Evolutionary conservation across 139 green algal genomes (phyloP).

Genomic region (Chlorella sorokiniana): DNA sequence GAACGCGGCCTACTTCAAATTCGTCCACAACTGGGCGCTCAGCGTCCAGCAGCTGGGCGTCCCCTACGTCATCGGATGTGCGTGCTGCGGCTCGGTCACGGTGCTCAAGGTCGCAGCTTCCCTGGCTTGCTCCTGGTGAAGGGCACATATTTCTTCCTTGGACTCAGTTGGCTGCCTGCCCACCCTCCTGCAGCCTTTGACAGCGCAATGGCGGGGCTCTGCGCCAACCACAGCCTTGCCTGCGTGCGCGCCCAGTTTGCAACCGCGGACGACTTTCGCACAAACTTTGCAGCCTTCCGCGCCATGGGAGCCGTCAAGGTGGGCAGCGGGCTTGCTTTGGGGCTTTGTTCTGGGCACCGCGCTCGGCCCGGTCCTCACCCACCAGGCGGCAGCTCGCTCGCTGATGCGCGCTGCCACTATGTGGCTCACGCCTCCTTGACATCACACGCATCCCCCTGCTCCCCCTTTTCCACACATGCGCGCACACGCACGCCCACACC

Average conservation of each 20-base stretch:
- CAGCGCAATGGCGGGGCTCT: constrained; percentile 6
- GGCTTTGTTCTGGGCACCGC: too few species aligned
- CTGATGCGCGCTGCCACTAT: too few species aligned
- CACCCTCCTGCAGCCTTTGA: constrained; percentile 4
- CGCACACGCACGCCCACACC: too few species aligned
- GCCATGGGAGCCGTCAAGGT: constrained; percentile 20
- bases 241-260: constrained; percentile 21
- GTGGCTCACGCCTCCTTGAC: too few species aligned
- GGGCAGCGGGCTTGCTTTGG: neutral
- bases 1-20: constrained; percentile 23
- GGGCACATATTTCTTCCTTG: neutral
- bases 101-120: neutral
- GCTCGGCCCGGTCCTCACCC: too few species aligned
- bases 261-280: neutral
- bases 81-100: neutral
- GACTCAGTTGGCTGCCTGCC: neutral
- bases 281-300: constrained; percentile 13
- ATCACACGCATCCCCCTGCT: neutral
- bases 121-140: neutral
- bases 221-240: neutral
- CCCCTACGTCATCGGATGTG: constrained; percentile 13
- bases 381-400: too few species aligned
- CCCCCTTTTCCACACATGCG: too few species aligned
- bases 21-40: constrained; percentile 21
- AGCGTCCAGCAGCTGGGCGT: constrained; percentile 3